Evolutionary conservation across 1,139 yeast species (phyloP).

Genomic region (Sugiyamaella pinicola): DNA sequence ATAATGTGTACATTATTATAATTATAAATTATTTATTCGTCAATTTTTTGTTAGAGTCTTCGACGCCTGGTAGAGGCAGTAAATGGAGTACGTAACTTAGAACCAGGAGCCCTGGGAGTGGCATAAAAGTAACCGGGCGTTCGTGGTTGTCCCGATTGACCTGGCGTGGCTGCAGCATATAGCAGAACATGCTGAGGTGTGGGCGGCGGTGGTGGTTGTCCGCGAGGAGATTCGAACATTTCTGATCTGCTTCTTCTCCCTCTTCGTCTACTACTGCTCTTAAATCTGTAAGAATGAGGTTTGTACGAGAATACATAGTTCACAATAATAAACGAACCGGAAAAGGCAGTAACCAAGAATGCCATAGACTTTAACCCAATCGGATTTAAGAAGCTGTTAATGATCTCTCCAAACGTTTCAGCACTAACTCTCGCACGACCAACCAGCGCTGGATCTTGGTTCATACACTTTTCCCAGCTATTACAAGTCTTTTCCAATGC

Average conservation of each 20-base stretch:
- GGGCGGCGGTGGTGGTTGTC: constrained; percentile 21
- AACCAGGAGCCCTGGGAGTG: constrained; percentile 1
- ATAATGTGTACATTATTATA: background rate
- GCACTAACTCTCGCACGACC: constrained; percentile 79
- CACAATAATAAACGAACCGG: constrained; percentile 37
- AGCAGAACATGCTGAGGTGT: constrained; percentile 8
- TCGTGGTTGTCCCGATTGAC: constrained; percentile 6
- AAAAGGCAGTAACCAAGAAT: constrained; percentile 46
- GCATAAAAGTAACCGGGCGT: constrained; percentile 13
- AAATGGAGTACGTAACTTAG: constrained; percentile 6
- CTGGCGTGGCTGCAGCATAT: constrained; percentile 17
- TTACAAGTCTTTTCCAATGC: constrained; percentile 74
- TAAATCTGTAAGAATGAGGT: constrained; percentile 15
- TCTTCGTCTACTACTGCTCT: background rate
- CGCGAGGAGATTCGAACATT: background rate
- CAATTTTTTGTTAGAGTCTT: constrained; percentile 2
- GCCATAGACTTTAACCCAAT: constrained; percentile 74
- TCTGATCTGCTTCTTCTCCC: background rate
- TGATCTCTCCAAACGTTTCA: constrained; percentile 77
- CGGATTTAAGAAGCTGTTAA: constrained; percentile 74
- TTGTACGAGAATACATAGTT: constrained; percentile 26
- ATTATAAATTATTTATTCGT: background rate
- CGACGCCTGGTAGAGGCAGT: constrained; percentile 14
- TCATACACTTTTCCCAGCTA: constrained; percentile 83
- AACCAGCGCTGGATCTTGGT: constrained; percentile 76